Conservation (phyloP, 305 asterid genomes). For the Ilex paraguariensis region DNA sequence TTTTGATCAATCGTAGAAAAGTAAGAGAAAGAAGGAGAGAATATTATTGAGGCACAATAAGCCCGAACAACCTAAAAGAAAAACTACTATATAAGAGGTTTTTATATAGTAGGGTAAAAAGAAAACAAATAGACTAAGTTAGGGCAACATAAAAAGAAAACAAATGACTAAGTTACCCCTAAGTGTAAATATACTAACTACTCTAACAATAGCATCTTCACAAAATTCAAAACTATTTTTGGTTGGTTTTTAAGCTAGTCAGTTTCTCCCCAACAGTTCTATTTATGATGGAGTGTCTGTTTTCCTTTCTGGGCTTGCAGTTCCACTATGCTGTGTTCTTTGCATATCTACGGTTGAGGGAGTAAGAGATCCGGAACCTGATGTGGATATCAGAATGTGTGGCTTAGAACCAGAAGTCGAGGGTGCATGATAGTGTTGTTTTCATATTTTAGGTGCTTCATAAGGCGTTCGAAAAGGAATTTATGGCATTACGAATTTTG, state of each 20-base stretch:
- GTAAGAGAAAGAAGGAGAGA: too few relatives aligned
- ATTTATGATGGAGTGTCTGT: not conserved
- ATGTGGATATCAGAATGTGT: conserved; percentile 99
- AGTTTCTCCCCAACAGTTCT: not conserved
- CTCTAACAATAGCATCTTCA: too few relatives aligned
- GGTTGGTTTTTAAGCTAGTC: not conserved
- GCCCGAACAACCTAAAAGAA: too few relatives aligned
- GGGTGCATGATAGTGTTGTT: conserved; percentile 95
- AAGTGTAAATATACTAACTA: too few relatives aligned
- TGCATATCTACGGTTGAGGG: conserved; percentile 91
- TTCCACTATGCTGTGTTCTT: conserved; percentile 92
- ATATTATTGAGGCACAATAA: too few relatives aligned
- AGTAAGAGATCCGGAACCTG: conserved; percentile 98
- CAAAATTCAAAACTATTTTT: not conserved
- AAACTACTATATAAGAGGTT: too few relatives aligned
- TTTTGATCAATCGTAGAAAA: too few relatives aligned
- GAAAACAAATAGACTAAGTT: too few relatives aligned
- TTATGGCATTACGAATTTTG: too few relatives aligned
- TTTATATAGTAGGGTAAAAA: too few relatives aligned
- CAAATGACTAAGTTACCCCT: too few relatives aligned
- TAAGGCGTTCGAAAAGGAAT: not conserved
- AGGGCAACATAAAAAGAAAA: too few relatives aligned
- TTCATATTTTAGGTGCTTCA: conserved; percentile 53
- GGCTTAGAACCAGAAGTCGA: conserved; percentile 94
- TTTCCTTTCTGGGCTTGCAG: conserved; percentile 38